Evolutionary conservation across 371 early-diverging fungal genomes (phyloP).

Genomic region (Smittium mucronatum): DNA sequence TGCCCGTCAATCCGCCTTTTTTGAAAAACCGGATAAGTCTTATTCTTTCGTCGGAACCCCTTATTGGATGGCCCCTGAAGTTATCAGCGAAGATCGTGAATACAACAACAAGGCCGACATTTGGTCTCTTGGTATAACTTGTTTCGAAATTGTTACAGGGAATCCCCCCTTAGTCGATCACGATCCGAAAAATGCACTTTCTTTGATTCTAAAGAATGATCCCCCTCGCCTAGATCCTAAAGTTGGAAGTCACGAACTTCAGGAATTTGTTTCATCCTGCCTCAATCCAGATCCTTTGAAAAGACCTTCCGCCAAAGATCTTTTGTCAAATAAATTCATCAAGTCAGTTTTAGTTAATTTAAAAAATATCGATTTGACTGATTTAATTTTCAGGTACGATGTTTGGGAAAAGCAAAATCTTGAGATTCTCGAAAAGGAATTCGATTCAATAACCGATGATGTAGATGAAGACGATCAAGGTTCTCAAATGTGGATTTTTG

Average conservation of each 20-base stretch:
- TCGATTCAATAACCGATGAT: conserved; percentile 22
- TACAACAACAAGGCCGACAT: conserved; percentile 76
- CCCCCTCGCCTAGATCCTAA: conserved; percentile 30
- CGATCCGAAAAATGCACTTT: conserved; percentile 82
- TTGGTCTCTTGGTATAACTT: conserved; percentile 92
- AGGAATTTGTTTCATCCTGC: conserved; percentile 81
- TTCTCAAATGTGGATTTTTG: conserved; percentile 33
- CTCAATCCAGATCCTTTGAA: conserved; percentile 75
- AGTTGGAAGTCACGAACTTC: conserved; percentile 53
- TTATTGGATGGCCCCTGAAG: conserved; percentile 88
- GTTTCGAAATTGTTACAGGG: conserved; percentile 89
- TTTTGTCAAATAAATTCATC: conserved; percentile 49
- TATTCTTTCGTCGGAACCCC: conserved; percentile 86
- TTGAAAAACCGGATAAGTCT: conserved; percentile 53
- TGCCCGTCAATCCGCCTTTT: conserved; percentile 49
- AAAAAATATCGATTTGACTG: conserved; percentile 27
- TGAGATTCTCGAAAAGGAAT: conserved; percentile 21
- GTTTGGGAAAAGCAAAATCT: conserved; percentile 20
- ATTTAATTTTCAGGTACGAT: conserved; percentile 26
- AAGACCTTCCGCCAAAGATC: conserved; percentile 31
- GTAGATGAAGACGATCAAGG: conserved; percentile 27
- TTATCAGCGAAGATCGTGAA: conserved; percentile 61
- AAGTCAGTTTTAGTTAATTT: conserved; percentile 38
- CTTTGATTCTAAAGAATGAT: conserved; percentile 55
- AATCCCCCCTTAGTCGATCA: conserved; percentile 87